Base-by-base conservation (phyloP, 495 filamentous ascomycete genomes). In the Parathielavia hyrcaniae region DNA sequence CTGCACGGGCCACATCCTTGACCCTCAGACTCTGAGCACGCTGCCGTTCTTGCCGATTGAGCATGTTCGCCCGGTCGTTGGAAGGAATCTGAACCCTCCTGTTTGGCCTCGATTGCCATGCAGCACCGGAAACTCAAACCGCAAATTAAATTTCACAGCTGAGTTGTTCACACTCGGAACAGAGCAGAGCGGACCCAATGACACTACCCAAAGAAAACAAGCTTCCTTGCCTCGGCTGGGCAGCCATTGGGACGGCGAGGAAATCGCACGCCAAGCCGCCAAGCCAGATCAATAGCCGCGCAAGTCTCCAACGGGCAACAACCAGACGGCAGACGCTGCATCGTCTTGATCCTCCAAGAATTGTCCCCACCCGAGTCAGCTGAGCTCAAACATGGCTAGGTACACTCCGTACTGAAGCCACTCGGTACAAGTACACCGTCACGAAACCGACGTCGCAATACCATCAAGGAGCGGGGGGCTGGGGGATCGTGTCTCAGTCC, bases 241-340 rank as follows among this genome's bases (percentile, higher is more conserved):
- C 4, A 26, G 30, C 61, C 57, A 60, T 22, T 61, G 30, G 56
- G 34, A 50, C 4, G 10, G 10, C 17, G 22, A 0, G 47, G 60
- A 54, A 45, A 16, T 2, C 26, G 26, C 26, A 26, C 50, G 61
- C 56, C 61, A 63, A 63, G 61, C 38, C 9, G 57, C 60, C 64
- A 64, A 62, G 60, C 55, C 57, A 59, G 58, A 64, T 65, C 55
- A 53, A 50, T 70, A 67, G 68, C 63, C 68, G 66, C 68, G 66
- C 64, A 65, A 41, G 26, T 48, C 58, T 50, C 38, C 36, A 39
- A 41, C 44, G 43, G 45, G 12, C n/a, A n/a, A n/a, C n/a, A n/a
- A n/a, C n/a, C n/a, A n/a, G 40, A 13, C 22, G 19, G 26, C 52
- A 55, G 44, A 41, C 40, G 53, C 44, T 55, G 53, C 17, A 14